Conservation (phyloP, 345 rosid species). For the Eucalyptus curtisii region DNA sequence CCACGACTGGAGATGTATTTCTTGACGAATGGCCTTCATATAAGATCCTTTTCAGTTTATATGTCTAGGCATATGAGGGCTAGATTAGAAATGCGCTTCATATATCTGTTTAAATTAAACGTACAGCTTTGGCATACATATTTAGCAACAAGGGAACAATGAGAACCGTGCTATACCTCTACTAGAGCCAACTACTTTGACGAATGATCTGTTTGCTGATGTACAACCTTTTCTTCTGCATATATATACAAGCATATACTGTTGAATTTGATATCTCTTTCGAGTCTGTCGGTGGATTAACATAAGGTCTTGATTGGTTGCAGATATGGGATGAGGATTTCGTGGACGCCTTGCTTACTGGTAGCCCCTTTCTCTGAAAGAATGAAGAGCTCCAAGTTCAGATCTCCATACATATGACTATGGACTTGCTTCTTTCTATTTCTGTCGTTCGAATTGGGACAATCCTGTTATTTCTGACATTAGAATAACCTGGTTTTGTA, state of each 20-base stretch:
- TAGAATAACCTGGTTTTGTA: background rate
- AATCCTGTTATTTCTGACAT: background rate
- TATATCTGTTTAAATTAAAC: too few species aligned
- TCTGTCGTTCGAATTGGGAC: background rate
- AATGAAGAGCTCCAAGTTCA: background rate
- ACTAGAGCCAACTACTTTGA: background rate
- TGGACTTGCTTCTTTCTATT: background rate
- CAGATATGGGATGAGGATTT: background rate
- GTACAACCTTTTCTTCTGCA: background rate
- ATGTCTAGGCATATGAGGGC: background rate
- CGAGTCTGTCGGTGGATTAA: background rate
- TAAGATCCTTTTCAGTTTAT: background rate
- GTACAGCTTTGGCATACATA: too few species aligned
- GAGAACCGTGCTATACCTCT: background rate
- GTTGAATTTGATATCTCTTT: background rate
- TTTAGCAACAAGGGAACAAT: background rate
- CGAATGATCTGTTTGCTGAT: background rate
- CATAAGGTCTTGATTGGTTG: background rate
- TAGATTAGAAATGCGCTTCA: background rate
- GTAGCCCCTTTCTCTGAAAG: background rate
- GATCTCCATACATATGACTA: background rate
- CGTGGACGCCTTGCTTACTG: background rate
- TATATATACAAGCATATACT: background rate
- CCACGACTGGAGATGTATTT: background rate
- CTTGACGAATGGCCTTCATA: background rate